A percentile compares a stretch with the other conserved stretches of the same genome.
Conservation (phyloP, 2,329 filamentous ascomycete species). For the Aureobasidium sp. region DNA sequence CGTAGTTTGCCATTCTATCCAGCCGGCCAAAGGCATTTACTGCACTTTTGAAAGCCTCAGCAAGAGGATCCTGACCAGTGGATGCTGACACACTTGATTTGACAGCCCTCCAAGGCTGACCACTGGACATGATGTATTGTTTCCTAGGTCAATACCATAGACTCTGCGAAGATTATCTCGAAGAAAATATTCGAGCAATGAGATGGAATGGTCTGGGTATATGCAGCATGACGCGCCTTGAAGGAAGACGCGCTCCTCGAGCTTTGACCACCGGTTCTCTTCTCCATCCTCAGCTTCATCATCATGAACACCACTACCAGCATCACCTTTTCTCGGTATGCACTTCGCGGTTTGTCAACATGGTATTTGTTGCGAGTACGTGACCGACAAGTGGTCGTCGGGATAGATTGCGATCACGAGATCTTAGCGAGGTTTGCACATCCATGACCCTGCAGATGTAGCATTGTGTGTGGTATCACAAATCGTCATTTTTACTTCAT, state of each 20-base stretch:
- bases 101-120: neutral
- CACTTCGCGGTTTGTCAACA: neutral
- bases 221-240: neutral
- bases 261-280: neutral
- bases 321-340: neutral
- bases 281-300: neutral
- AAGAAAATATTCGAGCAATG: neutral
- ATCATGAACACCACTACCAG: neutral
- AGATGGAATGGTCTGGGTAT: neutral
- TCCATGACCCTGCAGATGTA: neutral
- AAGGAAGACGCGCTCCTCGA: neutral
- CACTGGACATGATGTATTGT: neutral
- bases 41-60: neutral
- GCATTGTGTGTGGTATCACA: neutral
- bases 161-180: neutral
- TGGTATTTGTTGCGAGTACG: neutral
- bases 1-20: neutral
- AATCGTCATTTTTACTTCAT: slow-evolving; percentile 13
- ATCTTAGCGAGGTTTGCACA: neutral
- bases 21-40: neutral
- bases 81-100: neutral
- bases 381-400: neutral
- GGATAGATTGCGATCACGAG: neutral
- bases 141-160: neutral
- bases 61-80: neutral